Conservation (phyloP, 1,139 yeast species). For the Candida buenavistaensis region DNA sequence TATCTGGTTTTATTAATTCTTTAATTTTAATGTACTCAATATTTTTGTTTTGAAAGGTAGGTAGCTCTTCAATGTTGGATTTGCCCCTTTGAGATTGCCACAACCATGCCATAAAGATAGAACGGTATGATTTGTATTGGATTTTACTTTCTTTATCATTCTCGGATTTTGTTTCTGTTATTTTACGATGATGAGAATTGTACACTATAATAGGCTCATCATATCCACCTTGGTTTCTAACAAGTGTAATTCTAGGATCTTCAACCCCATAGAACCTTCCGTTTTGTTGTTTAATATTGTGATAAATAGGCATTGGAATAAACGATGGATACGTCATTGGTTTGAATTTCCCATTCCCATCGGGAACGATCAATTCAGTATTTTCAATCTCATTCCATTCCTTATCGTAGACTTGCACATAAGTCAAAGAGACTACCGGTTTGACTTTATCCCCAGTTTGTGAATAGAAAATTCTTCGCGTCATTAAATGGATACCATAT, state of each 20-base stretch:
- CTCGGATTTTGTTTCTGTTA: constrained; percentile 6
- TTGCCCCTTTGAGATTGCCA: constrained; percentile 37
- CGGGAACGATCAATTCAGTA: constrained; percentile 19
- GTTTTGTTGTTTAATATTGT: constrained; percentile 22
- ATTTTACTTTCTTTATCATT: constrained; percentile 5
- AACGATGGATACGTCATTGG: constrained; percentile 29
- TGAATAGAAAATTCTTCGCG: constrained; percentile 27
- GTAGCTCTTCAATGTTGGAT: constrained; percentile 24
- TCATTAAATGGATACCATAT: constrained; percentile 34
- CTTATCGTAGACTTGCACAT: constrained; percentile 21
- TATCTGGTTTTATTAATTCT: constrained; percentile 23
- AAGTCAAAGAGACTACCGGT: constrained; percentile 24
- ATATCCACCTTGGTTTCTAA: constrained; percentile 29
- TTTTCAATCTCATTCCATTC: constrained; percentile 27
- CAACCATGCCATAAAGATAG: constrained; percentile 32
- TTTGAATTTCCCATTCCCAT: constrained; percentile 3
- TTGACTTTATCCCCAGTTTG: constrained; percentile 18
- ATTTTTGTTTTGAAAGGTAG: constrained; percentile 14
- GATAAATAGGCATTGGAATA: constrained; percentile 35
- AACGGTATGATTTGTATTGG: constrained; percentile 18
- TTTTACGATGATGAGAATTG: constrained; percentile 33
- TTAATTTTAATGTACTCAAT: constrained; percentile 22
- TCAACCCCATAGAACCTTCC: constrained; percentile 41
- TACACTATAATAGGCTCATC: constrained; percentile 40
- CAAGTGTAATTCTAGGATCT: constrained; percentile 38